These are phyloP conservation scores for Pseudozyma tsukubaensis DNA, from an alignment of 1,284 basidiomycete species.

Conservation along the genomic window DNA sequence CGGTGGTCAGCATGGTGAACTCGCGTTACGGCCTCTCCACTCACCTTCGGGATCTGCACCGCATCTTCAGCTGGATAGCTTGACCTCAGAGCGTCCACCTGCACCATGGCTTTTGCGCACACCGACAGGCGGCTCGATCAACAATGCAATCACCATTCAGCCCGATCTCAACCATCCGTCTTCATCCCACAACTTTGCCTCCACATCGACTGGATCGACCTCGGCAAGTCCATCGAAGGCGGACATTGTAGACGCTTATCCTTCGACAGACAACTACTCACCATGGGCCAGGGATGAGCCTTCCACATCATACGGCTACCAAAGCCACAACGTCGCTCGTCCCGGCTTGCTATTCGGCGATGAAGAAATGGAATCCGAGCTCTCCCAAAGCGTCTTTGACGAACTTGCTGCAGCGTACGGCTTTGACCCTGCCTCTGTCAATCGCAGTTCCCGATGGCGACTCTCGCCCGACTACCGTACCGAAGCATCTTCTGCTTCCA, in stretches of 20 bases:
- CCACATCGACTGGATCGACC: not conserved
- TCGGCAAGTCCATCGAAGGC: constrained; percentile 10
- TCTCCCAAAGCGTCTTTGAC: constrained; percentile 44
- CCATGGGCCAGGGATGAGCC: constrained; percentile 41
- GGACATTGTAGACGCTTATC: constrained; percentile 20
- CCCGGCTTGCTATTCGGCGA: constrained; percentile 44
- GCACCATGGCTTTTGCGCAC: constrained; percentile 70
- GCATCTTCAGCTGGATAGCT: constrained; percentile 12
- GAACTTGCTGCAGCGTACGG: constrained; percentile 45
- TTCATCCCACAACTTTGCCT: constrained; percentile 4
- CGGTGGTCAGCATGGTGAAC: constrained; percentile 83
- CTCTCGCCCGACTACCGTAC: constrained; percentile 4
- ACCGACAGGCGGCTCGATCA: constrained; percentile 77
- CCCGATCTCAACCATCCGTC: constrained; percentile 31
- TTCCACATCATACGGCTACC: constrained; percentile 5
- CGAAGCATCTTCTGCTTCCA: not conserved
- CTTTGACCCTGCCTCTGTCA: constrained; percentile 33
- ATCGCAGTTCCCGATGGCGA: constrained; percentile 32
- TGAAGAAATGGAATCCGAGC: constrained; percentile 40
- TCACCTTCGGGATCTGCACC: constrained; percentile 21
- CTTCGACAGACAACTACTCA: constrained; percentile 4
- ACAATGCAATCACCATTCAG: constrained; percentile 78
- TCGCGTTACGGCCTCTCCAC: constrained; percentile 76
- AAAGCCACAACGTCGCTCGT: constrained; percentile 12
- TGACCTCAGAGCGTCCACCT: constrained; percentile 30